These are phyloP conservation scores for Sugiyamaella lignohabitans DNA, from an alignment of 805 yeast species.

Conservation along the genomic window DNA sequence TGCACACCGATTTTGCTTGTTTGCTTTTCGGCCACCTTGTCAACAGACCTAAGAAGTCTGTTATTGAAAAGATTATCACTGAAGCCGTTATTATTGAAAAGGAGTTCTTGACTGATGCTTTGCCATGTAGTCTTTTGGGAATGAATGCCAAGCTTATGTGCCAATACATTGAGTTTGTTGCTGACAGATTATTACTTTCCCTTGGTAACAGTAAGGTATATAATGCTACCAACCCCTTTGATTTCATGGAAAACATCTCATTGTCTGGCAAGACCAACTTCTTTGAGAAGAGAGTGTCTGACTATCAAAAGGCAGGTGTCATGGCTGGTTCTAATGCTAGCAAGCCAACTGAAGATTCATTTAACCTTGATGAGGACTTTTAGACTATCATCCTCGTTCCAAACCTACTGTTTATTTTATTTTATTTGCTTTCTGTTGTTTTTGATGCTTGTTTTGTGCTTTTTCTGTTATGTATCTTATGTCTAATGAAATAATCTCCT, in stretches of 20 bases:
- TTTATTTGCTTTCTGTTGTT: constrained; percentile 2
- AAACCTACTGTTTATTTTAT: constrained; percentile 6
- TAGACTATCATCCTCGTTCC: constrained; percentile 38
- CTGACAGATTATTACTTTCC: constrained; percentile 88
- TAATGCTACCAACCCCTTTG: constrained; percentile 91
- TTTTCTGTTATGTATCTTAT: too few species aligned
- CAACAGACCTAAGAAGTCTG: constrained; percentile 74
- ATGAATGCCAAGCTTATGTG: constrained; percentile 93
- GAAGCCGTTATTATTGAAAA: constrained; percentile 95
- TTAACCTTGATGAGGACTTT: constrained; percentile 91
- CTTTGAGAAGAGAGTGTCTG: constrained; percentile 98
- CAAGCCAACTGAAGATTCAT: constrained; percentile 40
- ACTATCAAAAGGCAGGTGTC: constrained; percentile 98
- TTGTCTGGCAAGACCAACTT: constrained; percentile 98
- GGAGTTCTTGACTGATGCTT: constrained; percentile 89
- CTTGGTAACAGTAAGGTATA: constrained; percentile 85
- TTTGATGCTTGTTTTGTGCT: constrained; percentile 1
- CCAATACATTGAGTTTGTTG: constrained; percentile 96
- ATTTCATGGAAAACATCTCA: constrained; percentile 98
- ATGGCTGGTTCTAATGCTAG: constrained; percentile 65
- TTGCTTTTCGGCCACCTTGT: constrained; percentile 86
- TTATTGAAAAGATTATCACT: constrained; percentile 79
- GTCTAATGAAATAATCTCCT: too few species aligned
- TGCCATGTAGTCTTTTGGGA: constrained; percentile 88
- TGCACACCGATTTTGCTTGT: constrained; percentile 98